phyloP scores from a whole-genome alignment of 106 monocot species.

The Allium sativum region DNA sequence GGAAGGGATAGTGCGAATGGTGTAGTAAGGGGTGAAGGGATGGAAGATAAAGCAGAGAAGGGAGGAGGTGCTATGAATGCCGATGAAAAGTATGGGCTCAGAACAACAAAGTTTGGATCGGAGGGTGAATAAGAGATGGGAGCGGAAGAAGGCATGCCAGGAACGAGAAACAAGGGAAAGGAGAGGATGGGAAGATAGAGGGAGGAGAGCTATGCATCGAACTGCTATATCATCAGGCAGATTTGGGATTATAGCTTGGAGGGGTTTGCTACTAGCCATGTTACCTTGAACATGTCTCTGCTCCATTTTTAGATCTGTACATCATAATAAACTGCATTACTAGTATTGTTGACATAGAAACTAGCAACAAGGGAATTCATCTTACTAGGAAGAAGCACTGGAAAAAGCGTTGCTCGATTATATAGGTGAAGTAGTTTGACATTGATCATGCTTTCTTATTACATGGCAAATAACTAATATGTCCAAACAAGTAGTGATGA shows the following conservation, averaged over 20 bases:
- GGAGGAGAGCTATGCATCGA: constrained; percentile 49
- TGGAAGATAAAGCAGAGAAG: constrained; percentile 23
- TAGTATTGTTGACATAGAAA: no score
- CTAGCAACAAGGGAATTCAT: no score
- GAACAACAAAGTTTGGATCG: constrained; percentile 16
- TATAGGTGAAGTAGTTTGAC: no score
- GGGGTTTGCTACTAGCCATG: background rate
- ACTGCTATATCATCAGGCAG: constrained; percentile 74
- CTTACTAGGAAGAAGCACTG: no score
- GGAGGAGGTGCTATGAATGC: constrained; percentile 12
- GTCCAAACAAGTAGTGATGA: no score
- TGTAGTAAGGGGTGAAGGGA: constrained; percentile 17
- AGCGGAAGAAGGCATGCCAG: constrained; percentile 37
- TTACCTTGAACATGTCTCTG: no score
- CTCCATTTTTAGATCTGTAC: no score
- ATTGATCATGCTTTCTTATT: no score
- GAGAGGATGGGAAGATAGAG: constrained; percentile 26
- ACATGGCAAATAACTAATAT: no score
- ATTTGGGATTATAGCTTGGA: constrained; percentile 22
- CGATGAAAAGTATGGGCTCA: constrained; percentile 27
- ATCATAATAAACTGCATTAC: no score
- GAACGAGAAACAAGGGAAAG: constrained; percentile 60
- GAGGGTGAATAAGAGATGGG: constrained; percentile 27
- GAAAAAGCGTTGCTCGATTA: no score
- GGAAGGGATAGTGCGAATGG: constrained; percentile 18